Conservation (phyloP, 1,139 yeast species). For the Citeromyces siamensis region DNA sequence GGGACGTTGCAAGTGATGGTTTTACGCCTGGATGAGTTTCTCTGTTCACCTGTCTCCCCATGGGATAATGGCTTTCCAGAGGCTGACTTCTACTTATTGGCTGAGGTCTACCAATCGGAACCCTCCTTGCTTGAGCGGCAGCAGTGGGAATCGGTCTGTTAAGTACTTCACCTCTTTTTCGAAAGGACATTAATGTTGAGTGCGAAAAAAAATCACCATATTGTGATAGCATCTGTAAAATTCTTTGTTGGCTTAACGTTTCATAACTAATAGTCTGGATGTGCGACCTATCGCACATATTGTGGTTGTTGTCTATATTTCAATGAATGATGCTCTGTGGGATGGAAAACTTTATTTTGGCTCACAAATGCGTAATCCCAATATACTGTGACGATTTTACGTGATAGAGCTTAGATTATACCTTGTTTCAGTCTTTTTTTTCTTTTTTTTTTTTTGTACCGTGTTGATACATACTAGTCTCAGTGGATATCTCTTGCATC, state of each 20-base stretch:
- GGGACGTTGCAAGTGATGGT: constrained; percentile 70
- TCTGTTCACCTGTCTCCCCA: constrained; percentile 9
- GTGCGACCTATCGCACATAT: neutral
- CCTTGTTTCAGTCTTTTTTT: too few relatives aligned
- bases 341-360: too few relatives aligned
- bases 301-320: neutral
- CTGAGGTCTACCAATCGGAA: neutral
- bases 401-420: too few relatives aligned
- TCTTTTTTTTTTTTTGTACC: too few relatives aligned
- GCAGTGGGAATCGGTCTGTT: constrained; percentile 5
- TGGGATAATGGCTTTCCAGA: neutral
- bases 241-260: neutral
- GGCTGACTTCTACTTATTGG: neutral
- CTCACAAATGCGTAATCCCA: neutral
- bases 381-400: neutral
- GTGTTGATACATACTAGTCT: too few relatives aligned
- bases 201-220: neutral
- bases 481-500: too few relatives aligned
- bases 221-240: neutral
- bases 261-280: neutral
- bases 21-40: constrained; percentile 58
- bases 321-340: neutral
- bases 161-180: constrained; percentile 2
- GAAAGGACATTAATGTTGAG: constrained; percentile 1
- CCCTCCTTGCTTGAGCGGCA: constrained; percentile 7